Evolutionary conservation across 2,329 filamentous ascomycete species (phyloP).

Genomic region (Coniochaeta ligniaria): DNA sequence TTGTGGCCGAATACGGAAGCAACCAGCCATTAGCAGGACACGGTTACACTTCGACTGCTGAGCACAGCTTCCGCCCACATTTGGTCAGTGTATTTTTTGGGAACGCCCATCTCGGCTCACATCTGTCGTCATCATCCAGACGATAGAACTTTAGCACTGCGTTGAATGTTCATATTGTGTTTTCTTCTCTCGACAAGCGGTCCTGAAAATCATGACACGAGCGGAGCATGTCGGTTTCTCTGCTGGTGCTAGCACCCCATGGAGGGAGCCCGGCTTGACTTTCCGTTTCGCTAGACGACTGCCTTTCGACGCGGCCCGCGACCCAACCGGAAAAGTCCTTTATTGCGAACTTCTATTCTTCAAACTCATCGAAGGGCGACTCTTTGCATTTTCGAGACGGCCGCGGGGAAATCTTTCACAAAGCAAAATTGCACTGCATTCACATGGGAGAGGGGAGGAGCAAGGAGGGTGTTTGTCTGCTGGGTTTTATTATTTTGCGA

Average conservation of each 20-base stretch:
- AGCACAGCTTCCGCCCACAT: neutral
- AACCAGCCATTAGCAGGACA: neutral
- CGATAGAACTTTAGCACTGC: neutral
- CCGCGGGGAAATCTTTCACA: neutral
- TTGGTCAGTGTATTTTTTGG: neutral
- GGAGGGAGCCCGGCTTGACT: neutral
- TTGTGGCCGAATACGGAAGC: neutral
- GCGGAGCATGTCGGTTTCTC: neutral
- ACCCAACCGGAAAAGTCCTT: neutral
- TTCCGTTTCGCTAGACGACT: neutral
- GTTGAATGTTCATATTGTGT: neutral
- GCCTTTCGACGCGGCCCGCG: neutral
- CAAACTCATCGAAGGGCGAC: neutral
- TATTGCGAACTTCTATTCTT: neutral
- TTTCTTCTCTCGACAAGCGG: neutral
- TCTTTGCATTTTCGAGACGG: neutral
- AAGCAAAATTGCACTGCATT: neutral
- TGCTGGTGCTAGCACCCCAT: neutral
- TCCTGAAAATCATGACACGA: neutral
- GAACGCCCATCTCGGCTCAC: neutral
- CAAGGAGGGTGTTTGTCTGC: neutral
- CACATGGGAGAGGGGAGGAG: neutral
- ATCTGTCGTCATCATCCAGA: conserved; percentile 2
- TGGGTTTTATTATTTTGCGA: neutral
- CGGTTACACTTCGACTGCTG: neutral